Conservation (phyloP, 352 stramenopile genomes). For the Phytophthora lateralis region DNA sequence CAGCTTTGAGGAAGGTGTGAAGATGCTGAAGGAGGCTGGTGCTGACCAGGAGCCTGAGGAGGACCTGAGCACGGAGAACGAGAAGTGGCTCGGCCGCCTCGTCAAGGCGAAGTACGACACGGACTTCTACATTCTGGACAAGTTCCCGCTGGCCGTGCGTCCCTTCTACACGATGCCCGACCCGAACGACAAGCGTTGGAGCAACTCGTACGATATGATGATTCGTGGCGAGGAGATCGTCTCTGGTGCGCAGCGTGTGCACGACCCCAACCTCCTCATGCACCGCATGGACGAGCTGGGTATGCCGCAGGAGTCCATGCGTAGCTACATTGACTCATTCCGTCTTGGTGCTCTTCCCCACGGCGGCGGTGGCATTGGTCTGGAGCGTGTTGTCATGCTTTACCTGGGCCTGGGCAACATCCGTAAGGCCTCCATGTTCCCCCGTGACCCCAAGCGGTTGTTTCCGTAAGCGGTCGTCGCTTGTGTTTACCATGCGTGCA, state of each 20-base stretch:
- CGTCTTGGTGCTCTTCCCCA: conserved; percentile 98
- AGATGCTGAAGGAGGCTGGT: conserved; percentile 90
- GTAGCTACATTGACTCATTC: conserved; percentile 98
- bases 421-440: conserved; percentile 99
- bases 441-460: conserved; percentile 93
- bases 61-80: conserved; percentile 94
- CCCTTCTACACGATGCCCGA: conserved; percentile 99
- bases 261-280: conserved; percentile 95
- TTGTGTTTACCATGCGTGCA: conserved; percentile 22
- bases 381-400: conserved; percentile 99
- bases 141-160: conserved; percentile 98
- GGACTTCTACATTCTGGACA: conserved; percentile 99
- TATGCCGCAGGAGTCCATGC: conserved; percentile 91
- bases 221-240: conserved; percentile 99
- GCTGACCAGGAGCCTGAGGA: conserved; percentile 78
- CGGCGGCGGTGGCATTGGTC: conserved; percentile 97
- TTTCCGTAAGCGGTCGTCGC: conserved; percentile 50
- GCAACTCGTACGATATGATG: conserved; percentile 99
- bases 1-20: conserved; percentile 94
- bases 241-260: conserved; percentile 98
- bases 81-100: conserved; percentile 96
- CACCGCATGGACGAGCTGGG: conserved; percentile 89
- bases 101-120: conserved; percentile 99
- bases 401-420: conserved; percentile 99
- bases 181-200: conserved; percentile 92